Percentiles rank a stretch among this genome's conserved stretches.
Conservation (phyloP, 2,329 filamentous ascomycete species). For the Helotiales sp. region DNA sequence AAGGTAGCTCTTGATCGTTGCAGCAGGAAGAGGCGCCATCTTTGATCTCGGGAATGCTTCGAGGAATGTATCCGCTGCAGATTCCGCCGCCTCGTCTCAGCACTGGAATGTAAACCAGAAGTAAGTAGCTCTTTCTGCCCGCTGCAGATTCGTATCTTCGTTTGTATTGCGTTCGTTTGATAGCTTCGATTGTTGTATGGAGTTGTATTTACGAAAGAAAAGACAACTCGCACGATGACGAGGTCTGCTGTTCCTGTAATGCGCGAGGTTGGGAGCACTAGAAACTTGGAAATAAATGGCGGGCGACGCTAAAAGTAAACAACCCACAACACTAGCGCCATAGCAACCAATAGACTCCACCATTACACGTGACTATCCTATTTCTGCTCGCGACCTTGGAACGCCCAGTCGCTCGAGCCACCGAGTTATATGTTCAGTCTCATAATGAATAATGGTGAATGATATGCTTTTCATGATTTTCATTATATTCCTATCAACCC, state of each 20-base stretch:
- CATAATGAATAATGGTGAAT: too few species aligned
- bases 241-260: constrained; percentile 9
- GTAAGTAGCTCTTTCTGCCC: background rate
- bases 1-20: constrained; percentile 20
- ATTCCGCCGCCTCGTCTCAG: constrained; percentile 14
- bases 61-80: constrained; percentile 4
- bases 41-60: background rate
- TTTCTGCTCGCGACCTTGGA: too few species aligned
- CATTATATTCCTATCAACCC: constrained; percentile 4
- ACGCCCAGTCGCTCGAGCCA: too few species aligned
- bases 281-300: constrained; percentile 12
- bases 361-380: background rate
- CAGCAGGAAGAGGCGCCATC: constrained; percentile 33
- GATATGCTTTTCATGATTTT: constrained; percentile 4
- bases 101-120: constrained; percentile 11
- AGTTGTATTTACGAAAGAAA: background rate
- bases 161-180: background rate
- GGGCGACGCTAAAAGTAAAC: constrained; percentile 5
- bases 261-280: constrained; percentile 14
- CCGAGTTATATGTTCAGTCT: too few species aligned
- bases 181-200: background rate
- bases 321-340: constrained; percentile 1
- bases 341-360: background rate
- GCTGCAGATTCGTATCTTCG: background rate
- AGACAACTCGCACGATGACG: background rate